A percentile compares a stretch with the other conserved stretches of the same genome.
Evolutionary conservation across 495 filamentous ascomycete species (phyloP).

Genomic region (Corynascus novoguineensis): DNA sequence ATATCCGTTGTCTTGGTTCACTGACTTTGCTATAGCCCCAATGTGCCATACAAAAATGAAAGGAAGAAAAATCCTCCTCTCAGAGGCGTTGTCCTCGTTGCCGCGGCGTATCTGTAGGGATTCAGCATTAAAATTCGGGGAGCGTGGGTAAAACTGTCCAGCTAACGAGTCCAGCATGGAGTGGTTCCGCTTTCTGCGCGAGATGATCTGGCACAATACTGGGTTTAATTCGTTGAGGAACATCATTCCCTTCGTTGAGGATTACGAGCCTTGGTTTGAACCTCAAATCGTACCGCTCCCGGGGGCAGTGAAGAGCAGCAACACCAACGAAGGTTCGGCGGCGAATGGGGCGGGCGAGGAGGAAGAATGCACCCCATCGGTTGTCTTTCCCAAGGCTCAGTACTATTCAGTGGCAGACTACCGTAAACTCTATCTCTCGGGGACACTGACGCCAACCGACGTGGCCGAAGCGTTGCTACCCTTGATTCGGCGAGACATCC

Average conservation of each 20-base stretch:
- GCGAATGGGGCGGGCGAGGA: slow-evolving; percentile 3
- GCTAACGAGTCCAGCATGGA: slow-evolving; percentile 29
- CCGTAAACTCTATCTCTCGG: slow-evolving; percentile 58
- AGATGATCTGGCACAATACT: slow-evolving; percentile 58
- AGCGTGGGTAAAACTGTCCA: no score
- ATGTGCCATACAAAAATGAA: slow-evolving; percentile 27
- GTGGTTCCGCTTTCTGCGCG: slow-evolving; percentile 28
- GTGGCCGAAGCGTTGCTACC: slow-evolving; percentile 63
- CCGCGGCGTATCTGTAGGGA: slow-evolving; percentile 25
- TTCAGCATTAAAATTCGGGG: no score
- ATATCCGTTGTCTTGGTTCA: neutral
- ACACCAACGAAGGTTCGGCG: slow-evolving; percentile 8
- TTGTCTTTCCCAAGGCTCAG: slow-evolving; percentile 29
- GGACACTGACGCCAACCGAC: slow-evolving; percentile 58
- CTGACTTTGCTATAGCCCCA: slow-evolving; percentile 23
- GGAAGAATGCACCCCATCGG: neutral
- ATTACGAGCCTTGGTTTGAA: slow-evolving; percentile 64
- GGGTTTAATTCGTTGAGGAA: slow-evolving; percentile 58
- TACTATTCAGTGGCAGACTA: slow-evolving; percentile 67
- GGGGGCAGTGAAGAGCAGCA: neutral
- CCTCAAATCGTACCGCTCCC: slow-evolving; percentile 65
- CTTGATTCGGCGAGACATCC: slow-evolving; percentile 56
- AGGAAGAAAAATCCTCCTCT: slow-evolving; percentile 24
- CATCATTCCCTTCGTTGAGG: slow-evolving; percentile 50
- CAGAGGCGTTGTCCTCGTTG: slow-evolving; percentile 23